Base-by-base conservation (phyloP, 768 basidiomycete genomes). In the Mycena rebaudengoi region DNA sequence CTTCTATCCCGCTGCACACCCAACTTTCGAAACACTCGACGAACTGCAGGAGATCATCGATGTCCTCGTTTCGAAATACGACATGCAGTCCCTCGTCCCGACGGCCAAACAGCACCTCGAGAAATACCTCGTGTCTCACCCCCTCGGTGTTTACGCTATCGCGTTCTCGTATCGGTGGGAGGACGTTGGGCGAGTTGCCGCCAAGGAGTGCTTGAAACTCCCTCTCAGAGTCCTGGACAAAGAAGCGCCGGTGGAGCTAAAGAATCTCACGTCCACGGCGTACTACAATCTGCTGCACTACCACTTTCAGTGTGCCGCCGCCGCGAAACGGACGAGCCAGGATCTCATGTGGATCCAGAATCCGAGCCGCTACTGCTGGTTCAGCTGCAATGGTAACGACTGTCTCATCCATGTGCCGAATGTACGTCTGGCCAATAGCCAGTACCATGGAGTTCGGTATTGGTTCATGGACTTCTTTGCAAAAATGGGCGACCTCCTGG, bases 141-240 rank as follows among this genome's bases (percentile, higher is more conserved):
- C 49, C 28, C 44, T 25, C 2, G 48, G 28, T 32, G 60, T 23
- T 66, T 67, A 46, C 61, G 66, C 30, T 32, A 43, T 32, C 35
- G 58, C 21, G 66, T 68, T 8, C 51, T 20, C 20, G 12, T 20
- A 41, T 55, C 29, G 14, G 2, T 40, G 35, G 48, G 41, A 59
- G 44, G 44, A 35, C 5, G 10, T 33, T 11, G 30, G 44, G n/a
- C 29, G 18, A 29, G 10, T 26, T 26, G 44, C 26, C 13, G 41
- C 30, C 5, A 2, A 14, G 29, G 43, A 23, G 20, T 40, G 33
- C 26, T 43, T 51, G 32, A 40, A 41, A n/a, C 56, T 28, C 16
- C 48, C 48, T 20, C 48, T 49, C 16, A 18, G 48, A 49, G 48
- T 49, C 28, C 48, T 18, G 1, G 48, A 30, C 28, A 18, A 12